A percentile compares a stretch with the other conserved stretches of the same genome.
These are phyloP conservation scores for Dichotomocladium elegans DNA, from an alignment of 371 early-diverging fungal genomes.

Conservation along the genomic window DNA sequence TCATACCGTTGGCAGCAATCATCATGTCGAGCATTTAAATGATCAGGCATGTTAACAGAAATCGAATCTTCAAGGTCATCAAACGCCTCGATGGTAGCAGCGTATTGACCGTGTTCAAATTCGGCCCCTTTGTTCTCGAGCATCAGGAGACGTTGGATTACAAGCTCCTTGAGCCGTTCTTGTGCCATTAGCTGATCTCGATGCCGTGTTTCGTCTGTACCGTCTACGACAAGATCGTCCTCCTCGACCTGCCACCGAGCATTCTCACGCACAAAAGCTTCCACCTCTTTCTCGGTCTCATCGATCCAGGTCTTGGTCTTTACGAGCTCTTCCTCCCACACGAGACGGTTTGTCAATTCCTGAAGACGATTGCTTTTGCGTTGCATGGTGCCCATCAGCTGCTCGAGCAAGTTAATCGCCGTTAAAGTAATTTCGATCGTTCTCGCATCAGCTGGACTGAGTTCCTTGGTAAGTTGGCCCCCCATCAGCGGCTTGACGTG, in stretches of 20 bases:
- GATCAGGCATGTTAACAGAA: conserved; percentile 28
- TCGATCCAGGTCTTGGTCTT: conserved; percentile 31
- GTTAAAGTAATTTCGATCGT: conserved; percentile 52
- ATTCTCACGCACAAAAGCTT: conserved; percentile 19
- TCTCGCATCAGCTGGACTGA: conserved; percentile 54
- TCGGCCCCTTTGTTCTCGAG: conserved; percentile 30
- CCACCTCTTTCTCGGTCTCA: conserved; percentile 23
- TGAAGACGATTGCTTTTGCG: conserved; percentile 32
- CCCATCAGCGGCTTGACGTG: conserved; percentile 51
- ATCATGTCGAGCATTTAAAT: conserved; percentile 34
- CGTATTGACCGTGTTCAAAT: conserved; percentile 43
- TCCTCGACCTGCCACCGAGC: conserved; percentile 36
- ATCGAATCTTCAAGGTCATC: conserved; percentile 42
- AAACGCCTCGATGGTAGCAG: conserved; percentile 30
- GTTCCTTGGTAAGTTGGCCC: conserved; percentile 30
- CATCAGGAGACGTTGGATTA: conserved; percentile 24
- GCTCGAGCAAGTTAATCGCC: conserved; percentile 42
- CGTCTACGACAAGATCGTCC: conserved; percentile 10
- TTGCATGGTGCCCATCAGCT: conserved; percentile 31
- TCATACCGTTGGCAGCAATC: conserved; percentile 34
- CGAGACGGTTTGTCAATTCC: conserved; percentile 30
- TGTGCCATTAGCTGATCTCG: conserved; percentile 17
- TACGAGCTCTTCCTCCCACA: conserved; percentile 43
- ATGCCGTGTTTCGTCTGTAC: conserved; percentile 6
- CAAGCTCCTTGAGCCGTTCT: conserved; percentile 20